Conservation (phyloP, 208 protist genomes). For the Crithidia thermophila region DNA sequence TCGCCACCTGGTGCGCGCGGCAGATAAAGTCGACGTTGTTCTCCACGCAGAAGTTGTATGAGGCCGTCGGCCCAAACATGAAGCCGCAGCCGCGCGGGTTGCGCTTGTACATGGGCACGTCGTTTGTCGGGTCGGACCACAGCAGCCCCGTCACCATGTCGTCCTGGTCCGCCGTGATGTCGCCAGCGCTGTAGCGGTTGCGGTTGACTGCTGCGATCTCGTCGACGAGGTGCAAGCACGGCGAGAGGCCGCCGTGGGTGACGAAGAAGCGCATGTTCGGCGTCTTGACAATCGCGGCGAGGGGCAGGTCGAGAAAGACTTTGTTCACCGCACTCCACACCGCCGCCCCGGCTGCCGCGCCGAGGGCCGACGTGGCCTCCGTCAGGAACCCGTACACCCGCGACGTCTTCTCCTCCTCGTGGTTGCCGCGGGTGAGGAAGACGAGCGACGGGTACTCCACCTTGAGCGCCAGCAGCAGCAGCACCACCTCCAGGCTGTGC, state of each 20-base stretch:
- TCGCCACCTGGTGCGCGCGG: constrained; percentile 92
- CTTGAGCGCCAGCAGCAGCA: constrained; percentile 88
- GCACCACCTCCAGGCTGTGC: constrained; percentile 51
- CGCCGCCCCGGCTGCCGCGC: constrained; percentile 35
- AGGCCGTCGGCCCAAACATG: constrained; percentile 95
- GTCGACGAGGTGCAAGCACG: constrained; percentile 57
- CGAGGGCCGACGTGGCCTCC: constrained; percentile 50
- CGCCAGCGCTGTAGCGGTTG: constrained; percentile 42
- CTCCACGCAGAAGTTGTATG: constrained; percentile 95
- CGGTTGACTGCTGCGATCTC: constrained; percentile 41
- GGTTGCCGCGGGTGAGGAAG: constrained; percentile 87
- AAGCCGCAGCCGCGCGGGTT: constrained; percentile 98
- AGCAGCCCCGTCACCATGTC: constrained; percentile 98
- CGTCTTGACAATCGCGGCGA: constrained; percentile 71
- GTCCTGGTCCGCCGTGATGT: constrained; percentile 94
- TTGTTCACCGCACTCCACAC: constrained; percentile 79
- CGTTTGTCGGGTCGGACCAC: constrained; percentile 97
- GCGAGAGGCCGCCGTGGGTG: constrained; percentile 96
- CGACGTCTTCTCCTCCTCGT: constrained; percentile 83
- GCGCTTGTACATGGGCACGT: constrained; percentile 86
- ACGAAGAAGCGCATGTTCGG: constrained; percentile 96
- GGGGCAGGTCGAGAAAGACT: constrained; percentile 75
- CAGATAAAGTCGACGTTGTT: constrained; percentile 97
- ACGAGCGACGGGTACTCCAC: constrained; percentile 76
- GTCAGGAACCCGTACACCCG: constrained; percentile 72